Percentiles rank a stretch among this genome's conserved stretches.
Conservation (phyloP, 306 rosid genomes). For the Fragaria vesca region DNA sequence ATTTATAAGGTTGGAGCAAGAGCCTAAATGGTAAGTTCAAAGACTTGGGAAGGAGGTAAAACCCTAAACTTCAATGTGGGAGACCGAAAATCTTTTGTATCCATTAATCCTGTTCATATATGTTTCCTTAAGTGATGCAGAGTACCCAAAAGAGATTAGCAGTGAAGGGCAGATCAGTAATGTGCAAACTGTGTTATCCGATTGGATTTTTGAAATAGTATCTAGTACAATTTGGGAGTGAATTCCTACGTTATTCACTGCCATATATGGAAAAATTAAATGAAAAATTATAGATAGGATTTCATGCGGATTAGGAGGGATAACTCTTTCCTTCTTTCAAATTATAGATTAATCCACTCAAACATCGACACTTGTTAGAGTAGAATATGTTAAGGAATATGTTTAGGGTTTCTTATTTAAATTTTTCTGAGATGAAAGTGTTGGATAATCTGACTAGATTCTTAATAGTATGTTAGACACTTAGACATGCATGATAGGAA, state of each 20-base stretch:
- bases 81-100: background rate
- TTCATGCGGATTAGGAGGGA: background rate
- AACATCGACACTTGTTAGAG: background rate
- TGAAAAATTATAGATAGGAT: background rate
- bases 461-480: background rate
- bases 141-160: background rate
- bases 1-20: slow-evolving; percentile 21
- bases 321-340: background rate
- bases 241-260: background rate
- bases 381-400: background rate
- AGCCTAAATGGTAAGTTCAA: background rate
- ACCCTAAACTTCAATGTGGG: background rate
- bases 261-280: background rate
- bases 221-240: background rate
- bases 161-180: background rate
- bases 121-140: background rate
- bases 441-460: background rate
- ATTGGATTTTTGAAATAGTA: background rate
- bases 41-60: slow-evolving; percentile 7
- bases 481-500: background rate
- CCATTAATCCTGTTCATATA: background rate
- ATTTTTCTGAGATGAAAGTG: background rate
- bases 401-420: background rate
- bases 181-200: background rate
- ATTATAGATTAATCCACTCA: background rate